Evolutionary conservation across 2,329 filamentous ascomycete species (phyloP).

Genomic region (Colletotrichum destructivum): DNA sequence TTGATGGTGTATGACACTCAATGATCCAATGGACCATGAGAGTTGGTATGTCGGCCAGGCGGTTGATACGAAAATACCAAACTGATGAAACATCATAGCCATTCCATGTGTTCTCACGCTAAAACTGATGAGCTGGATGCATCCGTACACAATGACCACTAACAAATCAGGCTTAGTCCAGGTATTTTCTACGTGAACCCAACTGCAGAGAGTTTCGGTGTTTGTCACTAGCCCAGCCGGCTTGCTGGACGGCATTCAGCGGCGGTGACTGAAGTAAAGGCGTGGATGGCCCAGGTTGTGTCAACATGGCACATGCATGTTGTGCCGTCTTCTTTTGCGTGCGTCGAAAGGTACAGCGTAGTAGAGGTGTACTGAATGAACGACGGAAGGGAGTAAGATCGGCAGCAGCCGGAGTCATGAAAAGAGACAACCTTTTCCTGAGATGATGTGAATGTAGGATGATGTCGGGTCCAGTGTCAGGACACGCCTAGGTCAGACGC

Average conservation of each 20-base stretch:
- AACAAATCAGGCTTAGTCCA: too few species aligned
- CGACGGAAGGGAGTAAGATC: background rate
- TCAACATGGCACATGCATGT: conserved; percentile 11
- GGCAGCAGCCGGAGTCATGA: background rate
- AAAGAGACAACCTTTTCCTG: background rate
- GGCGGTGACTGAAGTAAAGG: background rate
- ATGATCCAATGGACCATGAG: too few species aligned
- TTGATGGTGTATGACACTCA: too few species aligned
- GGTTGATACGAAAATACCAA: too few species aligned
- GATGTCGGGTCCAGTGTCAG: background rate
- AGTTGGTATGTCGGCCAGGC: too few species aligned
- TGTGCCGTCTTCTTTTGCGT: background rate
- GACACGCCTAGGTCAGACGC: background rate
- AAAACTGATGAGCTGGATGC: too few species aligned
- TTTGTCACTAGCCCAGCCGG: too few species aligned
- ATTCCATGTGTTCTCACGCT: too few species aligned
- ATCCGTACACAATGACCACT: too few species aligned
- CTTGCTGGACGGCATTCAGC: background rate
- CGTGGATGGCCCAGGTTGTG: background rate
- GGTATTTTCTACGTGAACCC: too few species aligned
- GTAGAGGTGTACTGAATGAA: background rate
- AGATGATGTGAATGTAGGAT: background rate
- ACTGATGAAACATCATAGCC: too few species aligned
- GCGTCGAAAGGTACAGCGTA: background rate
- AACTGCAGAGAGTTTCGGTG: too few species aligned